Percentiles rank a stretch among this genome's conserved stretches.
Evolutionary conservation across 441 rosid species (phyloP).

Genomic region (Monsonia emarginata): DNA sequence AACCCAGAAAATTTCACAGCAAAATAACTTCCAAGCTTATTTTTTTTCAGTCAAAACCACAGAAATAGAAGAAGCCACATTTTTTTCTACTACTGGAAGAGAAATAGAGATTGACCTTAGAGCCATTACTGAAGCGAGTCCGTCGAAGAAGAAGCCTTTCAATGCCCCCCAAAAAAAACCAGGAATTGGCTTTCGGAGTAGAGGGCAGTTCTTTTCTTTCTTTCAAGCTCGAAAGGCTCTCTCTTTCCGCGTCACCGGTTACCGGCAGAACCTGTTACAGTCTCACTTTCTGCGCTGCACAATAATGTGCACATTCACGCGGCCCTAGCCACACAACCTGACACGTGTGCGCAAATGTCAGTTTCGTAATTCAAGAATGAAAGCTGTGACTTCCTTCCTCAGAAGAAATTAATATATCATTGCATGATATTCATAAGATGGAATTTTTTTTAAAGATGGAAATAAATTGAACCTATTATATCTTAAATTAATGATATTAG

Average conservation of each 20-base stretch:
- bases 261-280: not conserved
- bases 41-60: not conserved
- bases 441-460: too few relatives aligned
- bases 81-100: not conserved
- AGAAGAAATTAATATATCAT: too few relatives aligned
- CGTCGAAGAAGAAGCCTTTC: not conserved
- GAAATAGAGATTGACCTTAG: not conserved
- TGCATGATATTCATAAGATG: not conserved
- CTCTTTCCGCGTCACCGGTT: not conserved
- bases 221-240: not conserved
- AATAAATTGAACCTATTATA: too few relatives aligned
- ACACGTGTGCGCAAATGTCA: not conserved
- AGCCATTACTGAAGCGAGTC: not conserved
- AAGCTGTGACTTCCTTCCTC: not conserved
- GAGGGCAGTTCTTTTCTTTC: not conserved
- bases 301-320: not conserved
- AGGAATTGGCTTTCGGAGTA: not conserved
- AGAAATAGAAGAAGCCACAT: not conserved
- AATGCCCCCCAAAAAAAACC: not conserved
- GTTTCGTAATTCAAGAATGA: not conserved
- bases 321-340: not conserved
- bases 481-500: too few relatives aligned
- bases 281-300: not conserved
- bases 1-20: too few relatives aligned
- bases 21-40: not conserved